Evolutionary conservation across 2,329 filamentous ascomycete genomes (phyloP).

Genomic region (Karstenula rhodostoma): DNA sequence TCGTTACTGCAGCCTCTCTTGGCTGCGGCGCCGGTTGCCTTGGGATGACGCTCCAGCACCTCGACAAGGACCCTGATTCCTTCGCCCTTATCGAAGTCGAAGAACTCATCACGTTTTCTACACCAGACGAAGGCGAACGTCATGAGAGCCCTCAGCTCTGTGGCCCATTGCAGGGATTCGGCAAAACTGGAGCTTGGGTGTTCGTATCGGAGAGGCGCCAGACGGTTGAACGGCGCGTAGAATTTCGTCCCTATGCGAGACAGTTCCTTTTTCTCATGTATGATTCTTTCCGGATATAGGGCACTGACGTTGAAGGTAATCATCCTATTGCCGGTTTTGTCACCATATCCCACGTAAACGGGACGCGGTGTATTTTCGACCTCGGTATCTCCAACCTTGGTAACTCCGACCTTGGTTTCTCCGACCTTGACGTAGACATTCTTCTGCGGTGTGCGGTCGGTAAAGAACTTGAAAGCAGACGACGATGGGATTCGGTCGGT

Average conservation of each 20-base stretch:
- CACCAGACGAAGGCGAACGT: conserved; percentile 5
- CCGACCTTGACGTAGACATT: not conserved
- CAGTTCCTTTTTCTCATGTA: conserved; percentile 1
- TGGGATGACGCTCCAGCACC: not conserved
- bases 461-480: not conserved
- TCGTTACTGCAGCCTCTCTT: not conserved
- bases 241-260: not conserved
- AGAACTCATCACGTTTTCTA: not conserved
- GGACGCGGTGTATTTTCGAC: not conserved
- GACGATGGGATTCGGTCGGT: not conserved
- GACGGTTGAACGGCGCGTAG: not conserved
- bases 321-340: not conserved
- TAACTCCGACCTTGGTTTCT: not conserved
- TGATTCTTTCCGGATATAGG: not conserved
- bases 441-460: not conserved
- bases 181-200: not conserved
- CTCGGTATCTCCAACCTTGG: not conserved
- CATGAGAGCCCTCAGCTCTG: not conserved
- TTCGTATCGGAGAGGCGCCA: not conserved
- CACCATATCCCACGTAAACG: not conserved
- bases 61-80: not conserved
- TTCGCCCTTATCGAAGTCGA: conserved; percentile 3
- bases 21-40: not conserved
- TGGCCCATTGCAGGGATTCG: not conserved
- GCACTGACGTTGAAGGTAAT: not conserved